Conservation (phyloP, 495 filamentous ascomycete species). For the Xylaria bambusicola region DNA sequence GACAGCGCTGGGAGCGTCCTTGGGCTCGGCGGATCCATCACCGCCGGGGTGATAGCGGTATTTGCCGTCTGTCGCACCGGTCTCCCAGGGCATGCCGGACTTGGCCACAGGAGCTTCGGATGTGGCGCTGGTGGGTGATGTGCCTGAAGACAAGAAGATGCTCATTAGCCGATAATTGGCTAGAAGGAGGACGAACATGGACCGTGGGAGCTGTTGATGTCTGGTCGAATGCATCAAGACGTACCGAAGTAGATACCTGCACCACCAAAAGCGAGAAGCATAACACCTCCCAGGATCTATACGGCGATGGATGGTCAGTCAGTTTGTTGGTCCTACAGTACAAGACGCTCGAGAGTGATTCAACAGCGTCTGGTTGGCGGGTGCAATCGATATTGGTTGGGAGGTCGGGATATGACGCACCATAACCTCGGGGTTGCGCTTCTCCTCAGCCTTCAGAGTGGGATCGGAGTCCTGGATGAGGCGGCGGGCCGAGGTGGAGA, state of each 20-base stretch:
- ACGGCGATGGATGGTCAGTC: slow-evolving; percentile 23
- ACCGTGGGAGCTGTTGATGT: slow-evolving; percentile 15
- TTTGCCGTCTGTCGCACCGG: slow-evolving; percentile 63
- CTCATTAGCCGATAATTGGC: slow-evolving; percentile 25
- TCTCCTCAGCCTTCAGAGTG: slow-evolving; percentile 48
- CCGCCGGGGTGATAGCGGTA: slow-evolving; percentile 93
- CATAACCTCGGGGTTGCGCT: slow-evolving; percentile 56
- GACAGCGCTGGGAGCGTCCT: slow-evolving; percentile 90
- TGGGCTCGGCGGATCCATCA: slow-evolving; percentile 70
- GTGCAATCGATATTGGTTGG: not conserved
- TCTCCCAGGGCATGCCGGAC: slow-evolving; percentile 88
- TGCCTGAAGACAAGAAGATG: slow-evolving; percentile 53
- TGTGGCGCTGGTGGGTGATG: slow-evolving; percentile 79
- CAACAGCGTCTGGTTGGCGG: not conserved
- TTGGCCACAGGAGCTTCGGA: slow-evolving; percentile 77
- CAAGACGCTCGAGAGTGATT: not conserved
- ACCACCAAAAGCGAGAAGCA: slow-evolving; percentile 83
- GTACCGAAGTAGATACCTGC: slow-evolving; percentile 85
- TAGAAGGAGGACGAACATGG: not conserved
- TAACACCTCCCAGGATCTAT: slow-evolving; percentile 86
- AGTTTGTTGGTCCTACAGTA: not conserved
- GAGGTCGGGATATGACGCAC: slow-evolving; percentile 39
- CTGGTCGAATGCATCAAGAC: slow-evolving; percentile 15
- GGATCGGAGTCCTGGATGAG: slow-evolving; percentile 39
- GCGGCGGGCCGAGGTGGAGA: slow-evolving; percentile 49